A percentile compares a stretch with the other conserved stretches of the same genome.
Conservation (phyloP, 345 rosid genomes). For the Kernera saxatilis region DNA sequence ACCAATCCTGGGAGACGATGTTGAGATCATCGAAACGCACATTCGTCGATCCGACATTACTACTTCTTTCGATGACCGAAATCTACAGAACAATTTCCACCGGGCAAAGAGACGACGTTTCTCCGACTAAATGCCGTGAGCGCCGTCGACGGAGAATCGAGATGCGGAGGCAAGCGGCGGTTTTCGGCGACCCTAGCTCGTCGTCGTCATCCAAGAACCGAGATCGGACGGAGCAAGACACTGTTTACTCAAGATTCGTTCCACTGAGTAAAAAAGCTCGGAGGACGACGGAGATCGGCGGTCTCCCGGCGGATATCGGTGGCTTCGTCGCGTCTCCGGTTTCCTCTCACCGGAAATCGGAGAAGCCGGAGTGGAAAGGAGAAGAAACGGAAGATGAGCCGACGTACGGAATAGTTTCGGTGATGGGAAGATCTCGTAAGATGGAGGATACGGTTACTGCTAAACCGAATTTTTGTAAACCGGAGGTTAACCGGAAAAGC, state of each 20-base stretch:
- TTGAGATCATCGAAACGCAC: not conserved
- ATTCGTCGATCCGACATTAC: not conserved
- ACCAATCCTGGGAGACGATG: not conserved
- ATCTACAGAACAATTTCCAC: conserved; percentile 14
- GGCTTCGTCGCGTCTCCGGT: not conserved
- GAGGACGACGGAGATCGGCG: conserved; percentile 6
- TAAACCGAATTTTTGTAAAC: conserved; percentile 38
- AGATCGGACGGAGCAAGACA: not conserved
- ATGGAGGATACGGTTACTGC: conserved; percentile 60
- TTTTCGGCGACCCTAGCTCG: conserved; percentile 10
- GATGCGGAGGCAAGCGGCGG: conserved; percentile 50
- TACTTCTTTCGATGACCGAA: conserved; percentile 17
- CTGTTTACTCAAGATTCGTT: conserved; percentile 6
- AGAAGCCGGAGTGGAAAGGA: not conserved
- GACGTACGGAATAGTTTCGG: conserved; percentile 45
- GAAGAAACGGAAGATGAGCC: conserved; percentile 28
- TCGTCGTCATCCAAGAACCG: not conserved
- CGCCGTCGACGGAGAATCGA: conserved; percentile 33
- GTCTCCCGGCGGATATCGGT: not conserved
- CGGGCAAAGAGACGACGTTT: conserved; percentile 23
- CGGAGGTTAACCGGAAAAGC: conserved; percentile 32
- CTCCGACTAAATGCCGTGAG: conserved; percentile 34
- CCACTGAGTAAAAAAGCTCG: conserved; percentile 28
- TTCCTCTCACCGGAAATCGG: not conserved
- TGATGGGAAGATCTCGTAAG: conserved; percentile 52